Evolutionary conservation across 2,329 filamentous ascomycete species (phyloP), one percentile per base, ranked within the genome.

Genomic region (Pseudohalonectria lignicola): DNA sequence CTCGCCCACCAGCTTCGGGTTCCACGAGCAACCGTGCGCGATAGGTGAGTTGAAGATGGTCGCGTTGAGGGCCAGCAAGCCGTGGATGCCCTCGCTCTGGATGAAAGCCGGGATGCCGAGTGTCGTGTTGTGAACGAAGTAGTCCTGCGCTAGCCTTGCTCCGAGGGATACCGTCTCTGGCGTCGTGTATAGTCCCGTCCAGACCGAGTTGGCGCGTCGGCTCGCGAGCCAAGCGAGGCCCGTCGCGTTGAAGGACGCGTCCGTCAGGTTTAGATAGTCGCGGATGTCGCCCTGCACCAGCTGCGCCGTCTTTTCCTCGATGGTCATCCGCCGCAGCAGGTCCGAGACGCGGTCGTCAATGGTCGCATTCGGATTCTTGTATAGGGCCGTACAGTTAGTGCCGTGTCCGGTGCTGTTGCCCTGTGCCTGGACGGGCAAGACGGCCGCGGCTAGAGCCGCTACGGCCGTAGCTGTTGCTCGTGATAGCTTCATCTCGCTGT

Each of bases 11-110:
- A 85, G 57, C 30, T 61, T 65, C 0, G 71, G 70, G 51, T 86
- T 82, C 62, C 78, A 86, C 0, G 80, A 80, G 49, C 79, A 84
- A 13, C 74, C 81, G 38, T 82, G 74, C 7, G 65, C 81, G 47
- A 86, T 85, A 0, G 82, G 82, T 2, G 78, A 83, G 57, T 86
- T 86, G 63, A 86, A 87, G 42, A 86, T 82, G 2, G 82, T 86
- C 3, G 79, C 81, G 53, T 86, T 86, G 9, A 72, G 71, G 31
- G 80, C 71, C 23, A 85, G 62, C 46, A 86, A 77, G 2, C 81
- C 82, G 49, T 86, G 82, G 32, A 86, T 80, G 28, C 76, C 80
- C 57, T 87, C 82, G 4, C 74, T 81, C 55, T 86, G 82, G 12
- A 82, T 75, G 46, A 85, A 69, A 1, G 82, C 76, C 6, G 82